A percentile compares a stretch with the other conserved stretches of the same genome.
These are phyloP conservation scores for Galerina sulciceps DNA, from an alignment of 768 basidiomycete species.

Conservation along the genomic window DNA sequence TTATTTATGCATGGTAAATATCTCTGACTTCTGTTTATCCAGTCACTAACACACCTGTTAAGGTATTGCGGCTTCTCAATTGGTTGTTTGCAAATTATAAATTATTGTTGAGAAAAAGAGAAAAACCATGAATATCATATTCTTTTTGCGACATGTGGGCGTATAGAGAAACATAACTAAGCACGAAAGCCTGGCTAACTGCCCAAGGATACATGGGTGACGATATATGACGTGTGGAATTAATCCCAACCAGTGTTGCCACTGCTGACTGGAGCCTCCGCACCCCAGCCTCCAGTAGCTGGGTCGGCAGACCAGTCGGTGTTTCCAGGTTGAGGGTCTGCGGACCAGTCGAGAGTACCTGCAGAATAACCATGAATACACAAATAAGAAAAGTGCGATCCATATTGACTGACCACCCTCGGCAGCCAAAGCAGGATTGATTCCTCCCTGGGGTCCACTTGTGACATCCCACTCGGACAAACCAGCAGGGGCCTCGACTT, in stretches of 20 bases:
- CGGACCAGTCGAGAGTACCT: slow-evolving; percentile 87
- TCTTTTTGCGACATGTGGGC: slow-evolving; percentile 30
- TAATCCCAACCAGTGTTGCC: slow-evolving; percentile 45
- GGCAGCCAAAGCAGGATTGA: slow-evolving; percentile 78
- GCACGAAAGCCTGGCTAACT: slow-evolving; percentile 15
- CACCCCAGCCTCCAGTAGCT: slow-evolving; percentile 51
- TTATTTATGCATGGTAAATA: slow-evolving; percentile 64
- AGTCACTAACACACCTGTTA: not conserved
- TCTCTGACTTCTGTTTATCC: not conserved
- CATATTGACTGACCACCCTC: slow-evolving; percentile 51
- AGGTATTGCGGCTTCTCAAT: slow-evolving; percentile 35
- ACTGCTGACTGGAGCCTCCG: slow-evolving; percentile 36
- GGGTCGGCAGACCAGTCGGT: slow-evolving; percentile 93
- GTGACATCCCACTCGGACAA: slow-evolving; percentile 74
- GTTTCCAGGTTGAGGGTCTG: slow-evolving; percentile 57
- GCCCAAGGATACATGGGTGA: slow-evolving; percentile 16
- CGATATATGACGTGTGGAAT: slow-evolving; percentile 19
- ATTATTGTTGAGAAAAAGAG: slow-evolving; percentile 4
- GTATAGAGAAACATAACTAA: slow-evolving; percentile 16
- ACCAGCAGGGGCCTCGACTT: slow-evolving; percentile 43
- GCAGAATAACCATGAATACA: slow-evolving; percentile 13
- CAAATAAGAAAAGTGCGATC: not conserved
- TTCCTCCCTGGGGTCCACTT: slow-evolving; percentile 70
- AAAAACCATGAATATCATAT: slow-evolving; percentile 29
- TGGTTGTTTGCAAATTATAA: slow-evolving; percentile 35